Base-by-base conservation (phyloP, 176 grass and related monocot genomes). In the Luzula sylvatica region DNA sequence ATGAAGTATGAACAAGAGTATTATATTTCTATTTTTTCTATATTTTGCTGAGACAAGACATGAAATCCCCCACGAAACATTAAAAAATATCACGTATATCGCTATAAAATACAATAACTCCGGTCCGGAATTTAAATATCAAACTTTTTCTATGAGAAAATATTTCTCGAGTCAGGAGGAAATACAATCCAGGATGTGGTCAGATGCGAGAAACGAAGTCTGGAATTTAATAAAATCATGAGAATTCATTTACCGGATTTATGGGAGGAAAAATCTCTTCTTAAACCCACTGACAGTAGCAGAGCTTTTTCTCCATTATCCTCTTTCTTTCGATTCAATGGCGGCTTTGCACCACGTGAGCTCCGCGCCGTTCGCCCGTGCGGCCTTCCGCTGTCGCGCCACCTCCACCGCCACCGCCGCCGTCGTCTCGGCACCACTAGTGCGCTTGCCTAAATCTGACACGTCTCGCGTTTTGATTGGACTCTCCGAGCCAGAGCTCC, bases 401-500 rank as follows among this genome's bases (percentile, higher is more conserved):
- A 69, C 72, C 50, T 23, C 78, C 26, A 23, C 68, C 49, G 8
- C 77, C 42, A 25, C 76, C 4, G 71, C 72, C 43, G 32, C 78
- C 27, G 29, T 70, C 42, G 11, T 73, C 30, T 35, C 76, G 47
- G 8, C 77, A 17, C 15, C 64, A 2, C 7, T 47, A 55, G 46
- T 26, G 5, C 51, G 52, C 21, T 61, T 66, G 4, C 30, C 64
- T 20, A 65, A 51, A 16, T n/a, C 55, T 1, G 72, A 76, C 38
- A 66, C 56, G 50, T 35, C 30, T 35, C 74, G 81, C 57, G 77
- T 87, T 11, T 74, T 96, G 6, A 72, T 96, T 16, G 81, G 81
- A 25, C 70, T 96, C 53, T 82, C 90, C 16, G 90, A 96, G 67
- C 74, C 67, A 26, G 74, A 96, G 32, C 90, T 96, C 65, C 81